These are phyloP conservation scores for Anaeromyces robustus DNA, from an alignment of 192 early-diverging fungal species.

Conservation along the genomic window DNA sequence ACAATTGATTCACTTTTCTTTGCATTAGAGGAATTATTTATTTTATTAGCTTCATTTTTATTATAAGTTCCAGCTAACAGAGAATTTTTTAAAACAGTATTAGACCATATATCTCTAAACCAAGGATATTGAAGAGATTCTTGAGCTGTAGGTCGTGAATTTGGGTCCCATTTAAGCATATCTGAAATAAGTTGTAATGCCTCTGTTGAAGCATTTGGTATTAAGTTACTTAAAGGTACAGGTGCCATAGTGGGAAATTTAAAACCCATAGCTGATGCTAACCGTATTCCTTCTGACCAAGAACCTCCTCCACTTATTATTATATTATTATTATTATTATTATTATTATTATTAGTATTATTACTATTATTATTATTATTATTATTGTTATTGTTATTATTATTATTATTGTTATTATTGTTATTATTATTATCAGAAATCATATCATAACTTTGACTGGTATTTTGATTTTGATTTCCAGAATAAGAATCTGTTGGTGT, in stretches of 20 bases:
- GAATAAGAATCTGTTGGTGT: slow-evolving; percentile 28
- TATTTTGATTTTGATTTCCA: slow-evolving; percentile 1
- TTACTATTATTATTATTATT: too few species aligned
- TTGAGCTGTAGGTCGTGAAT: slow-evolving; percentile 48
- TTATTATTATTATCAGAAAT: slow-evolving; percentile 5
- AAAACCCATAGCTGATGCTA: slow-evolving; percentile 31
- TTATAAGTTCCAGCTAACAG: not conserved
- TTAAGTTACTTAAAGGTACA: slow-evolving; percentile 4
- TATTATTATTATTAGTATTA: too few species aligned
- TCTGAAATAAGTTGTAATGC: slow-evolving; percentile 40
- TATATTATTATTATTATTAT: too few species aligned
- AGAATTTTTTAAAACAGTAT: not conserved
- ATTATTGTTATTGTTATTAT: too few species aligned
- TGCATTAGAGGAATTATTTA: too few species aligned
- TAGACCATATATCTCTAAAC: slow-evolving; percentile 18
- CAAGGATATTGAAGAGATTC: slow-evolving; percentile 52
- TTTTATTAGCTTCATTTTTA: not conserved
- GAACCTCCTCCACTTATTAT: slow-evolving; percentile 18
- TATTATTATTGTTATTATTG: too few species aligned
- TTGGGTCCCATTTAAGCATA: slow-evolving; percentile 66
- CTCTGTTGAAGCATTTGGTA: not conserved
- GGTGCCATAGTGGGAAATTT: slow-evolving; percentile 23
- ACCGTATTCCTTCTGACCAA: slow-evolving; percentile 28
- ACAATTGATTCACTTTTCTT: not conserved
- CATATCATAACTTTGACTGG: slow-evolving; percentile 4